A percentile compares a stretch with the other conserved stretches of the same genome.
Evolutionary conservation across 192 early-diverging fungal species (phyloP).

Genomic region (Backusella psychrophila): DNA sequence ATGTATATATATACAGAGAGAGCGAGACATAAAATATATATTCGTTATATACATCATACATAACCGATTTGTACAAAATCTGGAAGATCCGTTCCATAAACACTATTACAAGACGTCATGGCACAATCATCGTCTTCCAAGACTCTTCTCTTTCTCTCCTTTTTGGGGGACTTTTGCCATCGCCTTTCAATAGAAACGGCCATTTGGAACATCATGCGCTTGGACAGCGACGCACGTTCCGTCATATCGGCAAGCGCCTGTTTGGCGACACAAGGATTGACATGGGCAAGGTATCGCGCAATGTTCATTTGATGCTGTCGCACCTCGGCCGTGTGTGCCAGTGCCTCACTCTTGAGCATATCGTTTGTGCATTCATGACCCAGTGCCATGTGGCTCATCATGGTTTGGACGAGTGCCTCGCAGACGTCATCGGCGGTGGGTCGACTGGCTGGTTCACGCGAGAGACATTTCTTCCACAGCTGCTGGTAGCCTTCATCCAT

Average conservation of each 20-base stretch:
- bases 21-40: not conserved
- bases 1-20: not conserved
- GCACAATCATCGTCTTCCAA: not conserved
- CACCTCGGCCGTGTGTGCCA: not conserved
- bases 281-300: not conserved
- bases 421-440: conserved; percentile 5
- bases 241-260: not conserved
- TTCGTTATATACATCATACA: not conserved
- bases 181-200: not conserved
- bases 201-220: not conserved
- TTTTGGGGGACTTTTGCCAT: not conserved
- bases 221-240: conserved; percentile 1
- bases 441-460: not conserved
- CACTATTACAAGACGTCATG: not conserved
- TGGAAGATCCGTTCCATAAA: not conserved
- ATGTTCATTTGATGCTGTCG: not conserved
- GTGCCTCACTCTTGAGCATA: not conserved
- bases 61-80: not conserved
- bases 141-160: not conserved
- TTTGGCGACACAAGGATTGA: not conserved
- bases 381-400: not conserved
- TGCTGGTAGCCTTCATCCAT: not conserved
- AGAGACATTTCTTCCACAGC: not conserved
- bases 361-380: not conserved
- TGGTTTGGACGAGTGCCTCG: not conserved